These are phyloP conservation scores for Orbilia brochopaga DNA, from an alignment of 2,329 filamentous ascomycete genomes.

Conservation along the genomic window DNA sequence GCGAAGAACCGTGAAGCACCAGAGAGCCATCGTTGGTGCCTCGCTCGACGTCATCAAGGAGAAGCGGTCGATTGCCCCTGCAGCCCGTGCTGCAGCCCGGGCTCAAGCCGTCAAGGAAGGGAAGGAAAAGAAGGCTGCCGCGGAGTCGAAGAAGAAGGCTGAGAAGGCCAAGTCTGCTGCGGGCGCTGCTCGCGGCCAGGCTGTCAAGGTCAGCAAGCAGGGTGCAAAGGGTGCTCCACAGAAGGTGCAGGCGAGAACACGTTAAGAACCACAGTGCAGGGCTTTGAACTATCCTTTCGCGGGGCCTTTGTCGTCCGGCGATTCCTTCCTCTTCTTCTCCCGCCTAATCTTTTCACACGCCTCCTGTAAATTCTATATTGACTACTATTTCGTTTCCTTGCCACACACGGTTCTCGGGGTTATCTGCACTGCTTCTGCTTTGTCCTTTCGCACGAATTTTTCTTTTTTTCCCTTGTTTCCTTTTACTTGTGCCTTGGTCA, in stretches of 20 bases:
- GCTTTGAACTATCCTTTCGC: slow-evolving; percentile 6
- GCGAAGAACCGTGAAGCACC: slow-evolving; percentile 95
- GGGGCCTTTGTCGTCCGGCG: neutral
- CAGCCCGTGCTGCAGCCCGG: slow-evolving; percentile 91
- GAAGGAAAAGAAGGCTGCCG: slow-evolving; percentile 96
- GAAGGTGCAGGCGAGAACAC: slow-evolving; percentile 85
- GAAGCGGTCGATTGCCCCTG: slow-evolving; percentile 90
- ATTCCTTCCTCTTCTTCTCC: slow-evolving; percentile 17
- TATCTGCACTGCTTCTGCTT: slow-evolving; percentile 33
- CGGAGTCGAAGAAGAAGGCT: slow-evolving; percentile 92
- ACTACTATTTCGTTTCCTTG: slow-evolving; percentile 35
- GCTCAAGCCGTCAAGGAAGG: slow-evolving; percentile 89
- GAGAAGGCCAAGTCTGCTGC: slow-evolving; percentile 97
- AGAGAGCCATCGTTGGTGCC: slow-evolving; percentile 98
- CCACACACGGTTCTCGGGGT: slow-evolving; percentile 37
- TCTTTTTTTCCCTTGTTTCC: slow-evolving; percentile 20
- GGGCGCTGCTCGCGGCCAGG: slow-evolving; percentile 75
- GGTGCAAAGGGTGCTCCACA: slow-evolving; percentile 85
- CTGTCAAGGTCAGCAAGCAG: slow-evolving; percentile 90
- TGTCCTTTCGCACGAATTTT: slow-evolving; percentile 19
- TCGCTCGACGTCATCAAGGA: slow-evolving; percentile 99
- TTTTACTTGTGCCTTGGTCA: slow-evolving; percentile 34
- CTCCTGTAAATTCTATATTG: slow-evolving; percentile 46
- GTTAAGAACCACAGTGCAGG: slow-evolving; percentile 67
- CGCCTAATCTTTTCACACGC: slow-evolving; percentile 26